Percentiles rank a stretch among this genome's conserved stretches.
These are phyloP conservation scores for Zea luxurians DNA, from an alignment of 176 grass and related monocot species.

Conservation along the genomic window DNA sequence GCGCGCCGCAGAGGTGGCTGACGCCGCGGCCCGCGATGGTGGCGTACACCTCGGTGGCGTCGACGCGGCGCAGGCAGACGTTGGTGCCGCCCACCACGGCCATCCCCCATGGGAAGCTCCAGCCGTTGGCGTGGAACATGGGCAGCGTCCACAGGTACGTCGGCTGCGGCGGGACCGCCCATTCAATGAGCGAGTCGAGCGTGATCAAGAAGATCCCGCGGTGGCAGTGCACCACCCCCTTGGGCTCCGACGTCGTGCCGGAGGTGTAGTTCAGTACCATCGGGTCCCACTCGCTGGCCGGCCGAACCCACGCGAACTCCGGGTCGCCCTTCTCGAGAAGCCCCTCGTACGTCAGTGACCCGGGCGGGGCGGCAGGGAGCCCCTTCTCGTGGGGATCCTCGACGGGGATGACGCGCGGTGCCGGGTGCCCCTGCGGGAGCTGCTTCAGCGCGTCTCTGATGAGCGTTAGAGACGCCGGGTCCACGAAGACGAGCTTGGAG, in stretches of 20 bases:
- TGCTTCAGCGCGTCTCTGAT: background rate
- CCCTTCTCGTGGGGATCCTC: background rate
- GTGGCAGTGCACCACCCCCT: slow-evolving; percentile 90
- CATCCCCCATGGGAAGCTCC: slow-evolving; percentile 88
- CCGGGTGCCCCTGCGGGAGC: background rate
- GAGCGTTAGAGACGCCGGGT: slow-evolving; percentile 9
- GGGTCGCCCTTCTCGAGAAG: slow-evolving; percentile 61
- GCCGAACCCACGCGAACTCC: slow-evolving; percentile 65
- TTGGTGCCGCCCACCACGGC: slow-evolving; percentile 75
- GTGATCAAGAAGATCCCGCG: slow-evolving; percentile 61
- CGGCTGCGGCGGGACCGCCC: slow-evolving; percentile 54
- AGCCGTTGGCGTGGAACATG: slow-evolving; percentile 93
- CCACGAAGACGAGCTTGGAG: slow-evolving; percentile 66
- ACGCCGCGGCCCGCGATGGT: slow-evolving; percentile 41
- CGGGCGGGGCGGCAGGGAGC: background rate
- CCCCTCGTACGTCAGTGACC: slow-evolving; percentile 55
- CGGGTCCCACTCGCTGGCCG: slow-evolving; percentile 76
- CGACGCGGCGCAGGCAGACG: slow-evolving; percentile 72
- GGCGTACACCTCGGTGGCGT: slow-evolving; percentile 47
- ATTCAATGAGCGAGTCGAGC: slow-evolving; percentile 53
- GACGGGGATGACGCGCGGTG: background rate
- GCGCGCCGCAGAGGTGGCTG: slow-evolving; percentile 83
- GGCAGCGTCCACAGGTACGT: slow-evolving; percentile 86
- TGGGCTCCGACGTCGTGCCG: slow-evolving; percentile 84
- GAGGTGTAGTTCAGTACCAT: slow-evolving; percentile 95